A percentile compares a stretch with the other conserved stretches of the same genome.
Conservation (phyloP, 192 early-diverging fungal genomes). For the Phycomyces nitens region DNA sequence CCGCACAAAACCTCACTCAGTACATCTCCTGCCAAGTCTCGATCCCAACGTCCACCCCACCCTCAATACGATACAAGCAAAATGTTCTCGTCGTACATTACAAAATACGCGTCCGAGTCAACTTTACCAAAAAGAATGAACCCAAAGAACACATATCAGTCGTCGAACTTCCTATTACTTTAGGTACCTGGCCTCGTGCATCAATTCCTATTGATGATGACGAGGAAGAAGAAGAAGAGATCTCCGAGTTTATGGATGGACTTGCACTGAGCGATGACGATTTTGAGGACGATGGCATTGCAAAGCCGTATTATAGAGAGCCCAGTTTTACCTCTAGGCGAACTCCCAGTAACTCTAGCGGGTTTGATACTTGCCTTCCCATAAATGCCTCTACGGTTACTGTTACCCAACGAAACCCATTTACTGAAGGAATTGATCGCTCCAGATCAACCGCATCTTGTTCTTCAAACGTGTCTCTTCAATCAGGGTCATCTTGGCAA, state of each 20-base stretch:
- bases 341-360: not conserved
- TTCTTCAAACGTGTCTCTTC: not conserved
- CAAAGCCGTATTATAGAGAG: not conserved
- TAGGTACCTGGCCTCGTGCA: constrained; percentile 33
- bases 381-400: not conserved
- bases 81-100: constrained; percentile 23
- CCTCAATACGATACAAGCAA: constrained; percentile 30
- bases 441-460: not conserved
- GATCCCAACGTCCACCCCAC: constrained; percentile 30
- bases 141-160: constrained; percentile 1
- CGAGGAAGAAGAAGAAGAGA: constrained; percentile 23
- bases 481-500: not conserved
- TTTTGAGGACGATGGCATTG: constrained; percentile 9
- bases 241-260: constrained; percentile 13
- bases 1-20: constrained; percentile 3
- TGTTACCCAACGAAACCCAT: not conserved
- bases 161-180: constrained; percentile 28
- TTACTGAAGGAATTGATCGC: not conserved
- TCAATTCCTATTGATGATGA: constrained; percentile 33
- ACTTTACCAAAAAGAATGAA: not conserved
- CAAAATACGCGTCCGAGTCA: constrained; percentile 23
- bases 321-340: not conserved
- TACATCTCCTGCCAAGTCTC: constrained; percentile 1
- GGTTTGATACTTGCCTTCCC: not conserved
- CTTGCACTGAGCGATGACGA: constrained; percentile 19